Evolutionary conservation across 2,329 filamentous ascomycete species (phyloP), one percentile per base, ranked within the genome.

Genomic region (Xylaria sp.): DNA sequence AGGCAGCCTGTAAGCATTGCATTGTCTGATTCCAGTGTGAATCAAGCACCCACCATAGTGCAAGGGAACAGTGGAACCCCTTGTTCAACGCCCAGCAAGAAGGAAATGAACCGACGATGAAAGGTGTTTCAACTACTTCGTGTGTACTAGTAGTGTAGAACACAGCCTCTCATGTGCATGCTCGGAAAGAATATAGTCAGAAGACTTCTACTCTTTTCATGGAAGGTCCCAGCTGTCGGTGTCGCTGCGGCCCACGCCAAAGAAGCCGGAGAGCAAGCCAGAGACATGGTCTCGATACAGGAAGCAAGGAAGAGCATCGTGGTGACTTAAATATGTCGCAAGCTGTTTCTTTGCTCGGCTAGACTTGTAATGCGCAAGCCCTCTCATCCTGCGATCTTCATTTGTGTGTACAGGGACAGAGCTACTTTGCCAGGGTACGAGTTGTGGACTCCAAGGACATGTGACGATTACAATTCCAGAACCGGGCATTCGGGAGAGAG

Each of bases 381-480:
- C 23, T 56, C 56, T 60, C 23, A 54, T 56, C 54, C 54, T 62
- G 67, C 46, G 57, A 67, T 67, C 48, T 59, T 67, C 52, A 63
- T 52, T 36, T 46, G 52, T 7, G 33, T 36, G 10, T 67, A 46
- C 36, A 65, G 55, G 66, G 52, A 43, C 51, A 63, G 52, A 64
- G 56, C 64, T 59, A 64, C 61, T 66, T 36, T 66, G 67, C 67
- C 46, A 28, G 62, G 58, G 62, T 67, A 66, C 54, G 41, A 62
- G 36, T 25, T 64, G 61, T 64, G 54, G 57, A 49, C 55, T 58
- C 36, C 1, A 48, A 58, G 60, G 61, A 59, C 61, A 46, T 62
- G 63, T 23, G 54, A 67, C 66, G 25, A 58, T 65, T 66, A 68
- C 51, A 63, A 75, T 62, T 49, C 62, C 61, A 43, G 55, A 60